Conservation (phyloP, 306 rosid genomes). For the Herpetospermum pedunculosum region DNA sequence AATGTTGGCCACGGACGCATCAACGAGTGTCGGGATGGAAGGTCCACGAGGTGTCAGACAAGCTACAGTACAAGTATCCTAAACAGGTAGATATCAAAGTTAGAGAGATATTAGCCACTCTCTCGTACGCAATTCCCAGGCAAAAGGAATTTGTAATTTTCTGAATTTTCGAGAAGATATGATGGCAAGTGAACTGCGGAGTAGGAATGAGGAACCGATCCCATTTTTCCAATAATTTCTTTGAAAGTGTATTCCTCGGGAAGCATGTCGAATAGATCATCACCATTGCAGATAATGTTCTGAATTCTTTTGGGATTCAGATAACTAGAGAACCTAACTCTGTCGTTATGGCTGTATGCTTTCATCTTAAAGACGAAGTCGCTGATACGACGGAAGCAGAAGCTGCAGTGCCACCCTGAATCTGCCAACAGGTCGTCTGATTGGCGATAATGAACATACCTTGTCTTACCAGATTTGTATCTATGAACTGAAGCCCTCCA, state of each 20-base stretch:
- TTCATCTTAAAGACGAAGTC: slow-evolving; percentile 93
- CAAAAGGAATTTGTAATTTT: slow-evolving; percentile 66
- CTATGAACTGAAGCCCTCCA: slow-evolving; percentile 95
- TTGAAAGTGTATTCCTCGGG: slow-evolving; percentile 96
- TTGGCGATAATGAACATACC: slow-evolving; percentile 85
- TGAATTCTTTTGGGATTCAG: slow-evolving; percentile 67
- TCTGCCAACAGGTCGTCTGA: slow-evolving; percentile 82
- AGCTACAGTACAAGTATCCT: background rate
- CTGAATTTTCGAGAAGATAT: slow-evolving; percentile 69
- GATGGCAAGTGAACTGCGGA: slow-evolving; percentile 97
- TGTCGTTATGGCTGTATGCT: slow-evolving; percentile 91
- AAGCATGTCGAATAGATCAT: slow-evolving; percentile 85
- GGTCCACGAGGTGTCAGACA: slow-evolving; percentile 6
- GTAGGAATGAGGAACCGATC: slow-evolving; percentile 89
- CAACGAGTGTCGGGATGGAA: background rate
- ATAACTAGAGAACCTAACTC: slow-evolving; percentile 76
- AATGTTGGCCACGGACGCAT: background rate
- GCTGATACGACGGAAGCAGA: slow-evolving; percentile 78
- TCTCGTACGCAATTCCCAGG: slow-evolving; percentile 87
- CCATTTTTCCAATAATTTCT: slow-evolving; percentile 96
- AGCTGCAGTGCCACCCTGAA: slow-evolving; percentile 99
- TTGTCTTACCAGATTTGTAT: slow-evolving; percentile 58
- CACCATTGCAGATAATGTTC: slow-evolving; percentile 68
- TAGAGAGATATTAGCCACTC: slow-evolving; percentile 9
- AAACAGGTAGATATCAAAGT: background rate